Evolutionary conservation across 306 rosid species (phyloP), one percentile per base, ranked within the genome.

Genomic region (Oxytropis ochrocephala): DNA sequence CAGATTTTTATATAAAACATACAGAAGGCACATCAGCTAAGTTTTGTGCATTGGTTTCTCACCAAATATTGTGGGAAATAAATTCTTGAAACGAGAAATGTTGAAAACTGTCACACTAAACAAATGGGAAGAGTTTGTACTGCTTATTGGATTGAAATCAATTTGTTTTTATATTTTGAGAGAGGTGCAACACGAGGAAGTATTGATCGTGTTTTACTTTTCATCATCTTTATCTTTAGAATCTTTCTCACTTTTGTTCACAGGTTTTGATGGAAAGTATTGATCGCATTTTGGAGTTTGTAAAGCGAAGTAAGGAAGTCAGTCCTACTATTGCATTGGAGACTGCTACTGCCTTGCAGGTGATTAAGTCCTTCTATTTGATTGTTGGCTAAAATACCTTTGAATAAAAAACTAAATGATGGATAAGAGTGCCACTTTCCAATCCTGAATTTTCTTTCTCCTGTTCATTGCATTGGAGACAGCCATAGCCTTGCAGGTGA

Each of bases 261-360:
- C 80, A 94, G 99, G 86, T 91, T 75, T 80, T 91, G 70, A 80
- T 79, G 88, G 88, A 88, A 75, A 94, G 99, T 77, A 80, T 83
- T 85, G 85, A 91, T 64, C 92, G 96, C 2, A 69, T 94, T 76
- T 68, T 90, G 29, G 96, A 94, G 85, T 94, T 94, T 84, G 14
- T 91, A 75, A 87, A 84, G 79, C 87, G 97, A 67, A 94, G 97
- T 66, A 91, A 85, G 82, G 99, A 91, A 51, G 91, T 91, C 60
- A 94, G 99, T 82, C 99, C 99, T 52, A 85, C 95, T 49, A 83
- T 94, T 80, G 84, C 99, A 9, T 75, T 87, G 62, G 99, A 94
- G 88, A 94, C 99, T 29, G 95, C 99, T 36, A 80, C 90, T 67
- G 99, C 96, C 74, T 80, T 94, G 80, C 99, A 94, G 99, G 99